phyloP scores from a whole-genome alignment of 768 basidiomycete species.

The Leccinum boreale region DNA sequence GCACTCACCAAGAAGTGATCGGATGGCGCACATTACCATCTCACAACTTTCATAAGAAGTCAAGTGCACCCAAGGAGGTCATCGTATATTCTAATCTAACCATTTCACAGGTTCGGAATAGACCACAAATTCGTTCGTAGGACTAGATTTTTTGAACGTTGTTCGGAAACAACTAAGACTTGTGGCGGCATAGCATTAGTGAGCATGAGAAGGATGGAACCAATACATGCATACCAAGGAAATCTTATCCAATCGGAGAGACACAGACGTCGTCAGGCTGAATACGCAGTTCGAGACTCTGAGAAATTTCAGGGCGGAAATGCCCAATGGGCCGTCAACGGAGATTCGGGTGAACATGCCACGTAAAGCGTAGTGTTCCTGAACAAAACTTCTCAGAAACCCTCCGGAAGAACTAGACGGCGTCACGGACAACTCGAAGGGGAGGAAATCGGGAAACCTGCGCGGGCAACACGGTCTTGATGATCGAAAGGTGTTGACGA shows the following conservation, averaged over 20 bases:
- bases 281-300: background rate
- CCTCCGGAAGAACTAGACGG: background rate
- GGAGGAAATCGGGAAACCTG: background rate
- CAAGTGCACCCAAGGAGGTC: background rate
- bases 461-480: background rate
- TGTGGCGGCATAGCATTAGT: background rate
- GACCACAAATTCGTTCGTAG: background rate
- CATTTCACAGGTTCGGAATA: background rate
- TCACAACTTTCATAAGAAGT: background rate
- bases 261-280: background rate
- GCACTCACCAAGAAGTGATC: background rate
- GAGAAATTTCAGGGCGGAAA: background rate
- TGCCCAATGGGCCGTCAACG: background rate
- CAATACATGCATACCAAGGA: too few species aligned
- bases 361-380: background rate
- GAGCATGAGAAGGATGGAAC: background rate
- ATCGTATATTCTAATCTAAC: background rate
- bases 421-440: background rate
- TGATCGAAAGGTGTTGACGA: background rate
- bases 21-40: background rate
- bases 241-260: background rate
- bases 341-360: background rate
- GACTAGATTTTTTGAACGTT: background rate
- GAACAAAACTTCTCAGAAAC: background rate
- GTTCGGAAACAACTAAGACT: background rate